phyloP scores from a whole-genome alignment of 2,329 filamentous ascomycete genomes.

The Neoscytalidium dimidiatum region DNA sequence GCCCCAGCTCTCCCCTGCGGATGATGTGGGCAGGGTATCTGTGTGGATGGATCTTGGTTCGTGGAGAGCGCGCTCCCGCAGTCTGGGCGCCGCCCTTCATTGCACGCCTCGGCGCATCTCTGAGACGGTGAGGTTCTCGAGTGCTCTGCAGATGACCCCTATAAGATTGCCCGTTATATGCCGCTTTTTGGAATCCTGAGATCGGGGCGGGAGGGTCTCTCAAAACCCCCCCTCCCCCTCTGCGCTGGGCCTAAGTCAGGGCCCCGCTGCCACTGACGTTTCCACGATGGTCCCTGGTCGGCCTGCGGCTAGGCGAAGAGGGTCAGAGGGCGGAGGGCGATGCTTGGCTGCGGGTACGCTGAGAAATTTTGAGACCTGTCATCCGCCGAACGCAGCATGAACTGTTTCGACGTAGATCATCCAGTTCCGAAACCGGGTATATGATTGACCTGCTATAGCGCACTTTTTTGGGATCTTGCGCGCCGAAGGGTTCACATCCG shows the following conservation, averaged over 20 bases:
- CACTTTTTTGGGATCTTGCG: not conserved
- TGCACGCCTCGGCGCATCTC: conserved; percentile 4
- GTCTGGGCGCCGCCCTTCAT: not conserved
- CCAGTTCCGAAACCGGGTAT: not conserved
- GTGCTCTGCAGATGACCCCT: not conserved
- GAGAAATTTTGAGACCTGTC: not conserved
- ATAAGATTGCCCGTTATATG: conserved; percentile 4
- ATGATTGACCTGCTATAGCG: not conserved
- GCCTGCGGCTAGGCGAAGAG: not conserved
- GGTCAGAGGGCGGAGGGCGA: not conserved
- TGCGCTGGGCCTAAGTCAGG: not conserved
- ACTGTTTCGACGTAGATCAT: conserved; percentile 11
- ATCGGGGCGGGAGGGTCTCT: not conserved
- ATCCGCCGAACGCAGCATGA: not conserved
- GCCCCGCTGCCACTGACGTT: not conserved
- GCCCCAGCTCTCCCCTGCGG: not conserved
- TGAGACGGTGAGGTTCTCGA: not conserved
- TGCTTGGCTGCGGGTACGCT: not conserved
- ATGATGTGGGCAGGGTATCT: not conserved
- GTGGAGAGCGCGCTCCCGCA: not conserved
- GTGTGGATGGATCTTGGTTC: conserved; percentile 6
- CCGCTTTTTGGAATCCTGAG: not conserved
- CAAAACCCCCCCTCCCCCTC: no score
- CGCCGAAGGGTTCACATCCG: not conserved
- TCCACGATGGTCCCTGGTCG: not conserved